Percentiles rank a stretch among this genome's conserved stretches.
Conservation (phyloP, 2,329 filamentous ascomycete species). For the Hypomyces perniciosus region DNA sequence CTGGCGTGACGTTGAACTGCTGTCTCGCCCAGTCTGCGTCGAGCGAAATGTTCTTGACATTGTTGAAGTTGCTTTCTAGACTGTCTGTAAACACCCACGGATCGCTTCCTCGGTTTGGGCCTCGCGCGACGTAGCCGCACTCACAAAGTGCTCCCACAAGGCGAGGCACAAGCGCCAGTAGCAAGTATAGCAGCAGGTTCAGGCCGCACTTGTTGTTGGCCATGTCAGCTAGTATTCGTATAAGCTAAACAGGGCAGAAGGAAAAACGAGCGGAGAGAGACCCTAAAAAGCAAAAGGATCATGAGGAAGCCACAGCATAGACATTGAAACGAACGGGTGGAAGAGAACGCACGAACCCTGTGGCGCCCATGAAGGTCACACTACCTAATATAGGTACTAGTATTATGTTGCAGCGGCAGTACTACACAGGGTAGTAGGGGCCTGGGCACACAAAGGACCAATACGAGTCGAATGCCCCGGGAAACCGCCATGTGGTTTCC, state of each 20-base stretch:
- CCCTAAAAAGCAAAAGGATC: not conserved
- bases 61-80: constrained; percentile 66
- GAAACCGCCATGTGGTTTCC: too few species aligned
- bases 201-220: not conserved
- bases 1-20: constrained; percentile 57
- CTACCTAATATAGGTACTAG: too few species aligned
- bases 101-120: constrained; percentile 30
- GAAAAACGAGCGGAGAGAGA: too few species aligned
- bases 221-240: not conserved
- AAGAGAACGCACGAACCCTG: too few species aligned
- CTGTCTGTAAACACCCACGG: constrained; percentile 59
- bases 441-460: too few species aligned
- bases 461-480: too few species aligned
- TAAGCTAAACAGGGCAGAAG: not conserved
- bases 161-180: constrained; percentile 1
- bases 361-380: too few species aligned
- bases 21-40: constrained; percentile 61
- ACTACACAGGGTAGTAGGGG: too few species aligned
- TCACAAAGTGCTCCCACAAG: constrained; percentile 43
- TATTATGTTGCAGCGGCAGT: too few species aligned
- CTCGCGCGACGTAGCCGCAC: constrained; percentile 61
- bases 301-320: not conserved
- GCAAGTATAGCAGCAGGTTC: not conserved
- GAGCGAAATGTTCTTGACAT: constrained; percentile 40
- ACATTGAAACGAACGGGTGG: too few species aligned